Base-by-base conservation (phyloP, 2,329 filamentous ascomycete genomes). In the Aureobasidium zeae region DNA sequence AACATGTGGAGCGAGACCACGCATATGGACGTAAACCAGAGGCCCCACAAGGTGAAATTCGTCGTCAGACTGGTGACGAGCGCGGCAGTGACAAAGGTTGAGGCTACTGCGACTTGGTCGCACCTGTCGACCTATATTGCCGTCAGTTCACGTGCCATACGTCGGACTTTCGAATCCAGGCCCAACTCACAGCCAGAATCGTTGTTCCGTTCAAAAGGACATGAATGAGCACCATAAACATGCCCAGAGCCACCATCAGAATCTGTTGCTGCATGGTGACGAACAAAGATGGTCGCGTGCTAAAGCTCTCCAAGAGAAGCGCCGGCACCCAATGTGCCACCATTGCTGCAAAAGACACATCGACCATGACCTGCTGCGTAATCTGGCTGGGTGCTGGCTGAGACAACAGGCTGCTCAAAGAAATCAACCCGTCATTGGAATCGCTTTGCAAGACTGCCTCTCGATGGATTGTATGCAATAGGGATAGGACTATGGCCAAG, bases 401-500 rank as follows among this genome's bases (percentile, higher is more conserved):
- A 9, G 52, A 47, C 3, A 61, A 51, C 3, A 57, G 52, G 11
- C 57, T 62, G 44, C 60, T 63, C 2, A 57, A 58, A n/a, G 59
- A 61, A 38, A 62, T 56, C 21, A 60, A 52, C 15, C 55, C 58
- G 19, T 57, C 55, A 29, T 53, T 51, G n/a, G 51, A 51, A 9
- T 48, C 47, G 21, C 52, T 47, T n/a, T 44, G 47, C 25, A 57
- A 30, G 21, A 44, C 46, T 9, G 52, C 49, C 30, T 35, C 49
- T 32, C 15, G 42, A 9, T 39, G 48, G 12, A 62, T 58, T n/a
- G 53, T 50, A 39, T 67, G 63, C 25, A 70, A 55, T 33, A 68
- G 52, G 12, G 64, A 52, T n/a, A 69, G 53, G 9, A 65, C 64
- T 4, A 60, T 49, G 3, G 60, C 65, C 13, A 57, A 55, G 35